phyloP scores from a whole-genome alignment of 345 rosid species.

The Aquilaria malaccensis region DNA sequence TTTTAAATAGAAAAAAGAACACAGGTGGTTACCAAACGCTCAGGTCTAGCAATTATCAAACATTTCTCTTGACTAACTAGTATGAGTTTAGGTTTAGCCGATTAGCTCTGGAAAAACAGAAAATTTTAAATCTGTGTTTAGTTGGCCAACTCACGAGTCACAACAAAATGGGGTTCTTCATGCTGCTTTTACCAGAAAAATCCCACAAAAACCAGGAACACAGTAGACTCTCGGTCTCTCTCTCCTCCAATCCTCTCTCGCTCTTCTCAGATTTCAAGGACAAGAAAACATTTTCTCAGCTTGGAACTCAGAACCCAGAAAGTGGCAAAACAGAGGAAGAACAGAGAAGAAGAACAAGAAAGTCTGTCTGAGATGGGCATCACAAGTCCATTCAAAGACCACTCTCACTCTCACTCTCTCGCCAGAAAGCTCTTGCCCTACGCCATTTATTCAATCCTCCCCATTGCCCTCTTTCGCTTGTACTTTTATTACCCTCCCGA shows the following conservation, averaged over 20 bases:
- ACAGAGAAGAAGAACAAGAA: neutral
- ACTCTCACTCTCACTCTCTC: slow-evolving; percentile 16
- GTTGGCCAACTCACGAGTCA: no score
- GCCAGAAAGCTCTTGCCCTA: slow-evolving; percentile 38
- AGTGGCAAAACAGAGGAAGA: neutral
- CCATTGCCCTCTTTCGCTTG: slow-evolving; percentile 38
- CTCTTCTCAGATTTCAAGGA: neutral
- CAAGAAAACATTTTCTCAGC: slow-evolving; percentile 1
- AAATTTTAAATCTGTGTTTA: no score
- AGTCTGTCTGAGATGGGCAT: slow-evolving; percentile 28
- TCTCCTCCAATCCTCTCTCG: slow-evolving; percentile 2
- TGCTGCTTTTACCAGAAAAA: no score
- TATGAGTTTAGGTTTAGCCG: no score
- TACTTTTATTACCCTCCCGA: slow-evolving; percentile 33
- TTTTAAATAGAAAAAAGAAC: no score
- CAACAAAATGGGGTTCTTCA: no score
- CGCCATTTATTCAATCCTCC: slow-evolving; percentile 31
- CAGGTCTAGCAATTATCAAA: no score
- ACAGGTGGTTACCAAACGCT: no score
- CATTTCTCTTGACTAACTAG: no score
- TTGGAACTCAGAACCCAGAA: neutral
- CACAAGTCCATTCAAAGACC: slow-evolving; percentile 29
- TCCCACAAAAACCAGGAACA: no score
- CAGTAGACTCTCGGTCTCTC: no score
- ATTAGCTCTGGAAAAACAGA: no score